Evolutionary conservation across 208 protist species (phyloP).

Genomic region (Trypanosoma melophagium): DNA sequence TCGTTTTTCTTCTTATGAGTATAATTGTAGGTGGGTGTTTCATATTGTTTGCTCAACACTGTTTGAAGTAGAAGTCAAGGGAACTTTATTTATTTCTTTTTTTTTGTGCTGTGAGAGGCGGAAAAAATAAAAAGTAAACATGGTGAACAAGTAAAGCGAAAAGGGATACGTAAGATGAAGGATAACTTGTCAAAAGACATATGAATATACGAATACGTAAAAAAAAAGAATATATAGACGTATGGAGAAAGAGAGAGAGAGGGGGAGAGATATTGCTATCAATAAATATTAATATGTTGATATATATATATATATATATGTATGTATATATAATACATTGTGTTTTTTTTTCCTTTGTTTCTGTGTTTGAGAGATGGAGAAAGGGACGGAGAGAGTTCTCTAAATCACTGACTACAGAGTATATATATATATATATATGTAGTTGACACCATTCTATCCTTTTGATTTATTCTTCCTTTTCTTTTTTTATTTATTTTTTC

Average conservation of each 20-base stretch:
- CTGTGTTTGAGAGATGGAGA: too few relatives aligned
- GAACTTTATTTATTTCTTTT: neutral
- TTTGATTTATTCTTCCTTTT: neutral
- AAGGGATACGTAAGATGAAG: too few relatives aligned
- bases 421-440: neutral
- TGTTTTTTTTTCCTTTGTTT: too few relatives aligned
- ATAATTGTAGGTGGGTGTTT: neutral
- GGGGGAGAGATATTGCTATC: neutral
- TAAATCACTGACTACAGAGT: neutral
- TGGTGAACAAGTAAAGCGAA: too few relatives aligned
- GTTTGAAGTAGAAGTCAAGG: neutral
- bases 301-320: neutral
- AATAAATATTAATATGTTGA: neutral
- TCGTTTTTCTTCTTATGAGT: constrained; percentile 12
- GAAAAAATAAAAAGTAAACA: constrained; percentile 6
- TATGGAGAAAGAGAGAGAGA: too few relatives aligned
- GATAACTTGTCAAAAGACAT: too few relatives aligned
- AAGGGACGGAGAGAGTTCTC: too few relatives aligned
- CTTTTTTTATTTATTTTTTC: neutral
- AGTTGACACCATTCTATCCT: neutral
- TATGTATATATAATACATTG: neutral
- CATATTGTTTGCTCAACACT: neutral
- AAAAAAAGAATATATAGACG: too few relatives aligned
- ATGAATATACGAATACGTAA: too few relatives aligned
- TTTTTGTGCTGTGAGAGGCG: neutral